Percentiles rank a stretch among this genome's conserved stretches.
Evolutionary conservation across 768 basidiomycete genomes (phyloP).

Genomic region (Tricholoma furcatifolium): DNA sequence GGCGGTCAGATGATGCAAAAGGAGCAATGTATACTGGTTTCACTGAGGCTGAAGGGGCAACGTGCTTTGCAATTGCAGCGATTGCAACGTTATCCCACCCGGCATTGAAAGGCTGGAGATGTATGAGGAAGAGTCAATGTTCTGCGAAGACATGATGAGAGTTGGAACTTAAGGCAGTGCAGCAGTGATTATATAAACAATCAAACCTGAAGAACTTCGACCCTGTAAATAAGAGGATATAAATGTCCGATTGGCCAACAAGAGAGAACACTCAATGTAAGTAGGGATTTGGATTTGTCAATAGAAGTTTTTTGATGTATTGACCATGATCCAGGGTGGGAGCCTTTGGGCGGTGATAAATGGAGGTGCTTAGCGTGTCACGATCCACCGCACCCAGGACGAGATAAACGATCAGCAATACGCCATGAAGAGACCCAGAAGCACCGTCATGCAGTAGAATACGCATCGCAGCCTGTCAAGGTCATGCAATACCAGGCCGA

Average conservation of each 20-base stretch:
- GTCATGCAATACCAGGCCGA: not conserved
- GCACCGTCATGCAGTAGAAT: not conserved
- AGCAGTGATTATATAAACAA: not conserved
- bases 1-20: too few relatives aligned
- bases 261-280: not conserved
- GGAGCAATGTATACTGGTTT: too few relatives aligned
- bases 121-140: too few relatives aligned
- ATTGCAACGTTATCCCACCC: too few relatives aligned
- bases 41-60: too few relatives aligned
- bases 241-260: not conserved
- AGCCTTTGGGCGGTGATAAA: not conserved
- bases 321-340: not conserved
- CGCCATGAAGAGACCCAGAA: not conserved
- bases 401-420: not conserved
- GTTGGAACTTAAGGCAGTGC: not conserved
- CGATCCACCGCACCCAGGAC: not conserved
- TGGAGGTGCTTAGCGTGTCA: conserved; percentile 4
- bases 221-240: not conserved
- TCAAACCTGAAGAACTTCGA: not conserved
- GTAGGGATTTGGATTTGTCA: not conserved
- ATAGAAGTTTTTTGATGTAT: too few relatives aligned
- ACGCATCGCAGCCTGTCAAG: not conserved
- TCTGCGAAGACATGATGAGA: too few relatives aligned
- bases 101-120: too few relatives aligned
- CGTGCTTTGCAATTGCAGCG: too few relatives aligned